Base-by-base conservation (phyloP, 495 filamentous ascomycete genomes). In the Delitschia confertaspora region DNA sequence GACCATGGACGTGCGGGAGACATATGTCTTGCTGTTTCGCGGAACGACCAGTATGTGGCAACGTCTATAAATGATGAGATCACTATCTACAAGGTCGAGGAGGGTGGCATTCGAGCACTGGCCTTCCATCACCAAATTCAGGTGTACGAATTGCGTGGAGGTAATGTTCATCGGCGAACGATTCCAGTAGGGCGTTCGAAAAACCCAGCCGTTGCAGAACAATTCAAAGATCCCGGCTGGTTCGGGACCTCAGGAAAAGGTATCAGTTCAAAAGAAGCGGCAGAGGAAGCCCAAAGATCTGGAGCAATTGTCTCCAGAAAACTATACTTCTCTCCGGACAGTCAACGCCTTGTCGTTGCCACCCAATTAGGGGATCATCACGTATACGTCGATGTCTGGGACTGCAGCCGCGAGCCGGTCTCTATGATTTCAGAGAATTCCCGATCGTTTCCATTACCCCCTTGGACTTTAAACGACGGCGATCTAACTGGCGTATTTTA, bases 301-400 rank as follows among this genome's bases (percentile, higher is more conserved):
- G 29, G 20, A n/a, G 51, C 41, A 11, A 50, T 55, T 11, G 25
- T 55, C 14, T 49, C 39, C 10, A 33, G 51, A 17, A 50, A 50
- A 24, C 11, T 55, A 4, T 49, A 49, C 30, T 57, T 57, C 36
- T 53, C 49, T 4, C 31, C 44, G 5, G 44, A 57, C 34, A 50
- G 45, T 35, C 33, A 45, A 45, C 39, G 33, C 6, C 49, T 57
- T 11, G 40, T 42, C 0, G 53, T 57, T 6, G 53, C 53, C 8
- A 57, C 53, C 1, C 53, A 57, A 14, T 26, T 51, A 3, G 49
- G 40, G 0, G 49, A 53, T 19, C 47, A 53, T 22, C 40, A 37
- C 44, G 41, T 52, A 2, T 53, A 57, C 22, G 36, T 57, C 10
- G 47, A 51, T 29, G 47, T 57, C 6, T 57, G 53, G 53, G 53